These are phyloP conservation scores for Clonostachys rhizophaga DNA, from an alignment of 2,329 filamentous ascomycete species.

Conservation along the genomic window DNA sequence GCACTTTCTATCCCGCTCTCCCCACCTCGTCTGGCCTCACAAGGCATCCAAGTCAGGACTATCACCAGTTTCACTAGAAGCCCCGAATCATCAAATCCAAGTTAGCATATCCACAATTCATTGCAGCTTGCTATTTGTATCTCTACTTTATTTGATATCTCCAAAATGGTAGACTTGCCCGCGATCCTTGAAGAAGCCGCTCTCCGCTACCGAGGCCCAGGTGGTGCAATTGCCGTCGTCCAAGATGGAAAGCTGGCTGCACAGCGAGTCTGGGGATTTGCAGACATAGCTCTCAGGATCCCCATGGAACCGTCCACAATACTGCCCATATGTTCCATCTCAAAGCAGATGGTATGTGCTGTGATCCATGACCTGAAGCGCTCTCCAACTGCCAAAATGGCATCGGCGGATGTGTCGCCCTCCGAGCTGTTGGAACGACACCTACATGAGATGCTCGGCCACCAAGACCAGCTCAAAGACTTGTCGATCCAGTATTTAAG, in stretches of 20 bases:
- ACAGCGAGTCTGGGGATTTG: background rate
- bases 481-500: background rate
- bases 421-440: background rate
- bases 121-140: no score
- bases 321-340: background rate
- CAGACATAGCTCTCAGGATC: background rate
- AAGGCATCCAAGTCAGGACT: no score
- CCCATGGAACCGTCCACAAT: background rate
- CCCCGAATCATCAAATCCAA: no score
- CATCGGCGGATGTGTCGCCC: background rate
- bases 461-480: background rate
- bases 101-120: no score
- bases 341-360: background rate
- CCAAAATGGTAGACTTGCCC: background rate
- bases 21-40: no score
- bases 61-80: no score
- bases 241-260: background rate
- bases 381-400: background rate
- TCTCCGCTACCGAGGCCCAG: background rate
- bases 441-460: background rate
- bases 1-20: no score
- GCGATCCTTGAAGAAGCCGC: background rate
- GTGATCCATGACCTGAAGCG: background rate
- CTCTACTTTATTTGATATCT: no score
- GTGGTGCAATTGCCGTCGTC: background rate